Percentiles rank a stretch among this genome's conserved stretches.
Evolutionary conservation across 1,139 yeast species (phyloP).

Genomic region (Hanseniaspora gamundiae): DNA sequence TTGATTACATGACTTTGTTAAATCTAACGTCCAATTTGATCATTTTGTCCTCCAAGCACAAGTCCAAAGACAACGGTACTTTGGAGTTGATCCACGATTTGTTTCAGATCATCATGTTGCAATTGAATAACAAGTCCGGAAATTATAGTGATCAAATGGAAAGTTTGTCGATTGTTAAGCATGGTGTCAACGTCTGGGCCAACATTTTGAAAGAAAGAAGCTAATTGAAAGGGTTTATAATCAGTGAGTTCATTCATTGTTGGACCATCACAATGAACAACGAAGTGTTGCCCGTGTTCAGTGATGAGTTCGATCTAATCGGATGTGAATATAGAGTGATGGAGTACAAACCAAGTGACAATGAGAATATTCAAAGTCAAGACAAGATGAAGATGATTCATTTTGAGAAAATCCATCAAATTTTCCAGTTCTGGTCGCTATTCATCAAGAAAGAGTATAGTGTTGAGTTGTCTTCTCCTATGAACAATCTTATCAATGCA

Average conservation of each 20-base stretch:
- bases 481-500: background rate
- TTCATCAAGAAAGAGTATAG: background rate
- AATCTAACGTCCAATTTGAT: background rate
- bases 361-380: conserved; percentile 31
- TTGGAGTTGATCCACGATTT: background rate
- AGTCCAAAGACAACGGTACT: background rate
- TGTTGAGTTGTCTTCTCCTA: background rate
- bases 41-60: background rate
- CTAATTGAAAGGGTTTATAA: conserved; percentile 43
- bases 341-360: conserved; percentile 87
- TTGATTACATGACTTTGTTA: background rate
- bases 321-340: conserved; percentile 58
- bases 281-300: conserved; percentile 44
- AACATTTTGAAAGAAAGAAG: conserved; percentile 63
- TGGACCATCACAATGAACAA: conserved; percentile 58
- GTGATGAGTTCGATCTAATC: conserved; percentile 42
- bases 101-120: background rate
- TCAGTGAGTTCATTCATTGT: conserved; percentile 48
- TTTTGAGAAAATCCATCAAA: background rate
- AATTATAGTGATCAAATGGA: background rate
- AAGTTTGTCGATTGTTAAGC: conserved; percentile 37
- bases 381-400: background rate
- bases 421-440: background rate
- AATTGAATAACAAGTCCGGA: background rate
- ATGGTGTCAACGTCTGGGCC: conserved; percentile 71